Percentiles rank a stretch among this genome's conserved stretches.
Evolutionary conservation across 2,329 filamentous ascomycete genomes (phyloP).

Genomic region (Hypoxylon sp.): DNA sequence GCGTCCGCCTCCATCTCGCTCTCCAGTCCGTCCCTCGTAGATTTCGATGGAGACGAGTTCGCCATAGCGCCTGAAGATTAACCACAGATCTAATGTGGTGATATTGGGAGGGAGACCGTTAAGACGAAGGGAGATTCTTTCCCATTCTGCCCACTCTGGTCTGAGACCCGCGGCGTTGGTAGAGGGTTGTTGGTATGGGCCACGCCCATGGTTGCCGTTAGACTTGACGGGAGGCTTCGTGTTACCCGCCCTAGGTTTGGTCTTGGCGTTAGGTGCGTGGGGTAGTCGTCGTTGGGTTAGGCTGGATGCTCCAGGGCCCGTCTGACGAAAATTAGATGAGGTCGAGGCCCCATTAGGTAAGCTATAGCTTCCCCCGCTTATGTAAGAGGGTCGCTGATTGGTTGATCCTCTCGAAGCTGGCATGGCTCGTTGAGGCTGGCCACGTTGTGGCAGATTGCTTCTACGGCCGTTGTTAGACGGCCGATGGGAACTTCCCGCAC

Average conservation of each 20-base stretch:
- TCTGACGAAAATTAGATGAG: not conserved
- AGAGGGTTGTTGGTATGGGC: not conserved
- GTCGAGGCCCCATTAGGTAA: not conserved
- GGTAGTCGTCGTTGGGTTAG: not conserved
- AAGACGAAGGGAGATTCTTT: conserved; percentile 41
- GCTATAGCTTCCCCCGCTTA: not conserved
- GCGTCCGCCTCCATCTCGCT: conserved; percentile 25
- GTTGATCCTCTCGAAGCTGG: not conserved
- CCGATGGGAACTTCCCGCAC: not conserved
- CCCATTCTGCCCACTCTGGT: conserved; percentile 47
- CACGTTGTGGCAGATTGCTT: not conserved
- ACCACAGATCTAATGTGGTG: conserved; percentile 43
- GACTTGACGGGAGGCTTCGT: not conserved
- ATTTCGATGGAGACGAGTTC: conserved; percentile 45
- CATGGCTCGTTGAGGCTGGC: not conserved
- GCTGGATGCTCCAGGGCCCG: not conserved
- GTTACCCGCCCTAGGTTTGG: not conserved
- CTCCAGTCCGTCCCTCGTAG: conserved; percentile 26
- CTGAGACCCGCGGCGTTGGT: conserved; percentile 27
- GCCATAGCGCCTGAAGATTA: conserved; percentile 41
- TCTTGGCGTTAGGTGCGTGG: not conserved
- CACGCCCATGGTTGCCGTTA: not conserved
- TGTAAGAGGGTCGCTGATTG: not conserved
- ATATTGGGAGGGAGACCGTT: conserved; percentile 26
- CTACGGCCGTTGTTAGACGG: not conserved